Evolutionary conservation across 768 basidiomycete species (phyloP), one percentile per base, ranked within the genome.

Genomic region (Termitomyces bulborhizus): DNA sequence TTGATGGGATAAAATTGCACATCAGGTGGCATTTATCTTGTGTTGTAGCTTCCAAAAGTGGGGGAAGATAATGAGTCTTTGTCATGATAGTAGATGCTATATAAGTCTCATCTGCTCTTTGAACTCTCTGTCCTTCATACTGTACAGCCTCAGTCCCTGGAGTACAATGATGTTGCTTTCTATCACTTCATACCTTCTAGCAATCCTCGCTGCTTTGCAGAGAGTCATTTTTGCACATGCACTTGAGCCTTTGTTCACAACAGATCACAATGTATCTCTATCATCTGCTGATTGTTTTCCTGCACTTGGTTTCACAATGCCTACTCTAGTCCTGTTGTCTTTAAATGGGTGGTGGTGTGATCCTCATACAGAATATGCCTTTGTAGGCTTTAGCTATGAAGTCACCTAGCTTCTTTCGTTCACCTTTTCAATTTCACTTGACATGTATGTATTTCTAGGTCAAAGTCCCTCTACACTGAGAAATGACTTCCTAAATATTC

Each of bases 361-460:
- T 54, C 65, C 69, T 41, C 67, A 71, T 52, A 80, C 78, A 0
- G 88, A 90, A 63, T 89, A 88, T 60, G 88, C 80, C 0, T 90
- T 90, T 63, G 68, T 90, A 46, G 88, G 86, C 1, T 85, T 90
- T 67, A 85, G 85, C 65, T 90, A 90, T 59, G 86, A 86, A 61
- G 75, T 90, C 27, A 79, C 82, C 39, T 74, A 70, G 7, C 47
- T 80, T 66, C 29, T 8, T 24, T 46, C 36, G 21, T 64, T 9
- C 31, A 27, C 43, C 3, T 26, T 42, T 2, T 6, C 3, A 29
- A 42, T 18, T 36, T 44, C 18, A 11, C 24, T 37, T 48, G 40
- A 54, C 8, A 21, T 36, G 31, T 15, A 32, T 15, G 4, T 11
- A 15, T 31, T n/a, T 27, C 45, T 42, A 88, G 86, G 87, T 58